Evolutionary conservation across 805 yeast species (phyloP), one percentile per base, ranked within the genome.

Genomic region (Metschnikowia vanudenii): DNA sequence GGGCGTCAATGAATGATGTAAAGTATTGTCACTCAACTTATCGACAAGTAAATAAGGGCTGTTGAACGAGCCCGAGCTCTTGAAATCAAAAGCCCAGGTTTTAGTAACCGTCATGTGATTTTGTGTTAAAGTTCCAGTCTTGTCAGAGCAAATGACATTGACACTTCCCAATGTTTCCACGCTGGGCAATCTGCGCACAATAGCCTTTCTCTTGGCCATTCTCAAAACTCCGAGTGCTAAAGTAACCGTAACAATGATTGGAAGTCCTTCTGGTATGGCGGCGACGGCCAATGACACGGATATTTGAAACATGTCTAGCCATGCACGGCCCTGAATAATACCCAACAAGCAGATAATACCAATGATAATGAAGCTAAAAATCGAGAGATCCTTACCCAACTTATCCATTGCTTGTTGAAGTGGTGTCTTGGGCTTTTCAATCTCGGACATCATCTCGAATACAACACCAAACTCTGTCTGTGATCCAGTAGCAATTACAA

Each of bases 271-370:
- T 4, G 99, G 99, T 57, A 94, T 94, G 3, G 99, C 99, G 41
- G 99, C 99, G 16, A 94, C 99, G 2, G 99, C 99, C 52, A 94
- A 75, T 1, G 97, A 90, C 9, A 94, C 99, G 1, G 97, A 88
- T 48, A 94, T 90, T 65, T 92, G 97, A 69, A 94, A 92, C 97
- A 95, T 94, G 53, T 94, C 98, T 47, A 94, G 76, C 97, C 97
- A 91, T 9, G 87, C 78, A 52, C 96, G 85, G 40, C 99, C 98
- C 70, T 94, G 96, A 39, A 88, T 48, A 17, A 94, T 76, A 48
- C 99, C 99, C 55, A 94, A 76, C 18, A 94, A 61, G 58, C 97
- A 92, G 61, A 94, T 94, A n/a, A 86, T 64, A 39, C 96, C 97
- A 66, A 94, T 94, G 28, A 92, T 85, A 20, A 75, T 81, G 69